Conservation (phyloP, 768 basidiomycete species). For the Cubamyces sp. region DNA sequence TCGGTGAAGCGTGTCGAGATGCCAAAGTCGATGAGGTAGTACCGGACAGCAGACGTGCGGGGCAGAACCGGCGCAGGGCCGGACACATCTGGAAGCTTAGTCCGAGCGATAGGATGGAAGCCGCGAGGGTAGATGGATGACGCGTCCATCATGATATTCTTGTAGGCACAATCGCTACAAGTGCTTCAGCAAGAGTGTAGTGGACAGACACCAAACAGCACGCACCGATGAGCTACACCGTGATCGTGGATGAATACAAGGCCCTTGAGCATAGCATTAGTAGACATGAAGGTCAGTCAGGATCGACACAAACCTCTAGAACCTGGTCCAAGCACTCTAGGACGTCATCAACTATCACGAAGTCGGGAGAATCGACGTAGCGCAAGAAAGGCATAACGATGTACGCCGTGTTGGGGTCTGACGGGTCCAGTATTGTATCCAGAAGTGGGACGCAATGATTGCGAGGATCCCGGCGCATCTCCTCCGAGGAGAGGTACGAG, state of each 20-base stretch:
- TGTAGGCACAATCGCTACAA: conserved; percentile 27
- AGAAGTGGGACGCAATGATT: conserved; percentile 32
- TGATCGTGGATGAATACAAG: conserved; percentile 28
- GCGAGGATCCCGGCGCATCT: conserved; percentile 19
- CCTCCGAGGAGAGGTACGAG: conserved; percentile 13
- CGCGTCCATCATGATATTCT: conserved; percentile 34
- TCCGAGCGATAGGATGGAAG: conserved; percentile 24
- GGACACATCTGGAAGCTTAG: not conserved
- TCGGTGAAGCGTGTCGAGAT: conserved; percentile 27
- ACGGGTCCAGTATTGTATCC: conserved; percentile 20
- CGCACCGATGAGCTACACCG: conserved; percentile 28
- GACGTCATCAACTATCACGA: not conserved
- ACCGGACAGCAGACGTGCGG: conserved; percentile 18
- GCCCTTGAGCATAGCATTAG: conserved; percentile 15
- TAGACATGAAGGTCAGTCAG: not conserved
- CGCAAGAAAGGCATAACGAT: not conserved
- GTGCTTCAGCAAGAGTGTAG: no score
- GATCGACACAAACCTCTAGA: not conserved
- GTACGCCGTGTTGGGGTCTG: not conserved
- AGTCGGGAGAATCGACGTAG: not conserved
- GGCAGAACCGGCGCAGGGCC: not conserved
- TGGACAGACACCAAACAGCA: not conserved
- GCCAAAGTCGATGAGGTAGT: conserved; percentile 36
- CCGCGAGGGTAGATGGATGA: conserved; percentile 26
- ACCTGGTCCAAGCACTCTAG: conserved; percentile 5